Evolutionary conservation across 768 basidiomycete species (phyloP).

Genomic region (Lentinula aciculospora): DNA sequence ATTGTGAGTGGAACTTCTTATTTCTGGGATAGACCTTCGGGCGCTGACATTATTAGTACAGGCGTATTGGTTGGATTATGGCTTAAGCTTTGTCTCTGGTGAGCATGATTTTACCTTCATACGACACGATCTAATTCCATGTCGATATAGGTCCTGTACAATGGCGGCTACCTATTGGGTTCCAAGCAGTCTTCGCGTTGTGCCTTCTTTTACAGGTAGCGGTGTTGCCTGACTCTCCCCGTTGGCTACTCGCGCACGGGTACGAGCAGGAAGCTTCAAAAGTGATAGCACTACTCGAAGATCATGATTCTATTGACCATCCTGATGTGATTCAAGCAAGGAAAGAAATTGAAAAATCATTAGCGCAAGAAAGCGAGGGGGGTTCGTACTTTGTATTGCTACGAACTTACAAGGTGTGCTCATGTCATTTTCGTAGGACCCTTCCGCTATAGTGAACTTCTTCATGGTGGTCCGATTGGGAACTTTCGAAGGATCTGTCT

Average conservation of each 20-base stretch:
- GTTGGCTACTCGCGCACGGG: slow-evolving; percentile 35
- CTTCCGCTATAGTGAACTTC: slow-evolving; percentile 27
- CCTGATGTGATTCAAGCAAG: slow-evolving; percentile 26
- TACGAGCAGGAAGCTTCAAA: slow-evolving; percentile 25
- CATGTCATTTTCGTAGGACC: slow-evolving; percentile 29
- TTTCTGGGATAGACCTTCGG: background rate
- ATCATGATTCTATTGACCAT: slow-evolving; percentile 22
- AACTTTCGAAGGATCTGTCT: slow-evolving; percentile 33
- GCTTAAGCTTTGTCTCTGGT: slow-evolving; percentile 28
- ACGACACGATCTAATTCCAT: slow-evolving; percentile 10
- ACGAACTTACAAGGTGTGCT: background rate
- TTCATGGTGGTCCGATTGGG: slow-evolving; percentile 29
- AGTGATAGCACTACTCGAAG: slow-evolving; percentile 30
- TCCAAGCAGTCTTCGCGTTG: slow-evolving; percentile 33
- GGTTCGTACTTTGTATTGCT: slow-evolving; percentile 14
- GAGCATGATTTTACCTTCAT: slow-evolving; percentile 14
- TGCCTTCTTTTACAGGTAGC: slow-evolving; percentile 27
- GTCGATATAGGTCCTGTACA: slow-evolving; percentile 12
- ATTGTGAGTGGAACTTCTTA: slow-evolving; percentile 21
- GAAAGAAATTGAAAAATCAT: slow-evolving; percentile 30
- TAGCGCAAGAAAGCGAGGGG: slow-evolving; percentile 31
- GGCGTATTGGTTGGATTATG: slow-evolving; percentile 37
- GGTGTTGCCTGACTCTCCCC: slow-evolving; percentile 32
- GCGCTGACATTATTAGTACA: slow-evolving; percentile 5
- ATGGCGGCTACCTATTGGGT: slow-evolving; percentile 25